These are phyloP conservation scores for Phyllachora maydis DNA, from an alignment of 2,329 filamentous ascomycete genomes.

Conservation along the genomic window DNA sequence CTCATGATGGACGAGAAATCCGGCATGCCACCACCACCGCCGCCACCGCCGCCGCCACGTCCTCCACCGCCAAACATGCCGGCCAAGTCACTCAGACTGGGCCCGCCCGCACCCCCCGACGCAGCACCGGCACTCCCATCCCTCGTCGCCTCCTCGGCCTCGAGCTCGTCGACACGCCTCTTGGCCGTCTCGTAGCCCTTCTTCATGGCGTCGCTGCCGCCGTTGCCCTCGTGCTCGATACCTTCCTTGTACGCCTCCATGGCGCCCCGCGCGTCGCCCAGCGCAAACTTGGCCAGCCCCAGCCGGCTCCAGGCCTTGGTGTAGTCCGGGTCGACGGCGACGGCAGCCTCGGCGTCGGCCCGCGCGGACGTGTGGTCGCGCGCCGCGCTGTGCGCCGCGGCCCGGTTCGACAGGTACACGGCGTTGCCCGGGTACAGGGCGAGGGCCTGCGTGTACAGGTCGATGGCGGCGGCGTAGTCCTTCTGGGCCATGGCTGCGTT, in stretches of 20 bases:
- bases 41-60: slow-evolving; percentile 36
- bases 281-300: slow-evolving; percentile 75
- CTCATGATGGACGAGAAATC: slow-evolving; percentile 77
- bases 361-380: slow-evolving; percentile 69
- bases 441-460: slow-evolving; percentile 75
- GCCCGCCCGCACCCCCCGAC: slow-evolving; percentile 17
- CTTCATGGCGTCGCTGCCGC: slow-evolving; percentile 92
- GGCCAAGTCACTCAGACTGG: slow-evolving; percentile 49
- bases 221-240: slow-evolving; percentile 84
- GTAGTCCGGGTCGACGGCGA: slow-evolving; percentile 74
- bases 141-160: slow-evolving; percentile 26
- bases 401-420: slow-evolving; percentile 94
- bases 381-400: slow-evolving; percentile 74
- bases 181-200: slow-evolving; percentile 91
- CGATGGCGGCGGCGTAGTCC: slow-evolving; percentile 67
- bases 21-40: slow-evolving; percentile 61
- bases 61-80: slow-evolving; percentile 51
- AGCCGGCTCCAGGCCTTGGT: slow-evolving; percentile 94
- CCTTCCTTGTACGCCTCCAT: slow-evolving; percentile 91
- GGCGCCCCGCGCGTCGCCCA: slow-evolving; percentile 74
- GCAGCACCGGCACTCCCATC: slow-evolving; percentile 17
- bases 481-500: slow-evolving; percentile 92
- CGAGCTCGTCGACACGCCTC: slow-evolving; percentile 66
- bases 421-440: slow-evolving; percentile 66
- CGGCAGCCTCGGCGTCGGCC: slow-evolving; percentile 78